phyloP scores from a whole-genome alignment of 2,329 filamentous ascomycete species.

The Stemphylium lycopersici region DNA sequence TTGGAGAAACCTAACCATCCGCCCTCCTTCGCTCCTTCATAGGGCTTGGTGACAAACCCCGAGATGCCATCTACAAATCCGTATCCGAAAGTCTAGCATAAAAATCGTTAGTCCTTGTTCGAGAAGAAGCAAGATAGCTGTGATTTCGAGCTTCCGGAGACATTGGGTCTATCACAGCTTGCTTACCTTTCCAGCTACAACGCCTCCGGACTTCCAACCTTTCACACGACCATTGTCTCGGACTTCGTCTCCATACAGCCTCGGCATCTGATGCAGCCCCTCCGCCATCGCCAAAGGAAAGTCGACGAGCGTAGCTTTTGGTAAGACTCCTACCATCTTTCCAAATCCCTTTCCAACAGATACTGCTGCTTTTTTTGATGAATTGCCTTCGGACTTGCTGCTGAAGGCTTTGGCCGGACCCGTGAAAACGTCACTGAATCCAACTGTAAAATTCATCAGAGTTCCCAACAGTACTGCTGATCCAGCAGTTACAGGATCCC shows the following conservation, averaged over 20 bases:
- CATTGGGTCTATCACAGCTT: too few relatives aligned
- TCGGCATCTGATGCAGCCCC: slow-evolving; percentile 45
- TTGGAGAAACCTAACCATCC: slow-evolving; percentile 43
- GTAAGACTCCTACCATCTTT: not conserved
- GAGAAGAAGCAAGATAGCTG: too few relatives aligned
- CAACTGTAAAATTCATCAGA: too few relatives aligned
- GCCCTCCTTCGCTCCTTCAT: slow-evolving; percentile 39
- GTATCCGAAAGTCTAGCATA: not conserved
- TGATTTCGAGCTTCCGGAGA: too few relatives aligned
- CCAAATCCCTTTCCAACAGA: not conserved
- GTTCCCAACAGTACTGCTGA: too few relatives aligned
- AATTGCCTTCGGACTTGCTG: too few relatives aligned
- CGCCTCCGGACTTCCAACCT: slow-evolving; percentile 44
- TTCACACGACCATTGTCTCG: slow-evolving; percentile 39
- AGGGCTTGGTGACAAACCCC: slow-evolving; percentile 40
- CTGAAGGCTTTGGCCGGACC: too few relatives aligned
- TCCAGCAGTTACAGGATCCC: too few relatives aligned
- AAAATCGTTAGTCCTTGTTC: not conserved
- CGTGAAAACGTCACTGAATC: too few relatives aligned
- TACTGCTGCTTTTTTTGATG: not conserved
- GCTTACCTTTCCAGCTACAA: slow-evolving; percentile 28
- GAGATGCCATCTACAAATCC: slow-evolving; percentile 34
- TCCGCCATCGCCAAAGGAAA: slow-evolving; percentile 49
- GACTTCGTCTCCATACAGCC: slow-evolving; percentile 48
- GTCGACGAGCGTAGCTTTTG: slow-evolving; percentile 39